These are phyloP conservation scores for Termitomyces bulborhizus DNA, from an alignment of 768 basidiomycete genomes.

Conservation along the genomic window DNA sequence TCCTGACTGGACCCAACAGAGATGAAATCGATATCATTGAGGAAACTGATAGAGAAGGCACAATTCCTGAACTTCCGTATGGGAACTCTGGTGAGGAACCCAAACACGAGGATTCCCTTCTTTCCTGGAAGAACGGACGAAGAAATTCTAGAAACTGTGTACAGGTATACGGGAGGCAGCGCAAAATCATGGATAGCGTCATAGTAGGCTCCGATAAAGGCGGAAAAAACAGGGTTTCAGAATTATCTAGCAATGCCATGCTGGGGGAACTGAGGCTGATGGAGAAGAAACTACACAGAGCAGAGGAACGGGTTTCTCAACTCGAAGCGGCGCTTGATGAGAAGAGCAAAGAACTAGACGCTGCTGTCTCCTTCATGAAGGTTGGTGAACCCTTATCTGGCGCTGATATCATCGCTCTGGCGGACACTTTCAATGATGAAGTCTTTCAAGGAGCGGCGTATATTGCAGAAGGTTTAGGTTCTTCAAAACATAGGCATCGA, in stretches of 20 bases:
- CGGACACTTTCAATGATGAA: constrained; percentile 43
- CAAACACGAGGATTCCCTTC: not conserved
- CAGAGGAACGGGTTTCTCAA: not conserved
- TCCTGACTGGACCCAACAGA: not conserved
- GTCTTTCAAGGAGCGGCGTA: constrained; percentile 45
- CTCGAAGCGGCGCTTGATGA: constrained; percentile 27
- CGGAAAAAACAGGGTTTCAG: not conserved
- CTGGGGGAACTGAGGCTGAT: not conserved
- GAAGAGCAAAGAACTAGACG: constrained; percentile 42
- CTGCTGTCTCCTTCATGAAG: constrained; percentile 41
- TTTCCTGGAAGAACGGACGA: not conserved
- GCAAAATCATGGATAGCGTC: not conserved
- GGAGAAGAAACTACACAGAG: not conserved
- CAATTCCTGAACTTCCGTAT: not conserved
- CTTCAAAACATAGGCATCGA: constrained; percentile 18
- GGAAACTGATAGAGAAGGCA: not conserved
- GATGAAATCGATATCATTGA: not conserved
- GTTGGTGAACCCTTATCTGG: constrained; percentile 41
- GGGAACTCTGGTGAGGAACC: not conserved
- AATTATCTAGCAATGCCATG: not conserved
- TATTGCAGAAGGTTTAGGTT: constrained; percentile 38
- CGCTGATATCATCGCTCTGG: constrained; percentile 38
- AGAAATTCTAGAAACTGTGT: not conserved
- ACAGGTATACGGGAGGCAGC: not conserved
- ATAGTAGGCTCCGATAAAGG: not conserved